Conservation (phyloP, 1,139 yeast genomes). For the Taphrina sp. region DNA sequence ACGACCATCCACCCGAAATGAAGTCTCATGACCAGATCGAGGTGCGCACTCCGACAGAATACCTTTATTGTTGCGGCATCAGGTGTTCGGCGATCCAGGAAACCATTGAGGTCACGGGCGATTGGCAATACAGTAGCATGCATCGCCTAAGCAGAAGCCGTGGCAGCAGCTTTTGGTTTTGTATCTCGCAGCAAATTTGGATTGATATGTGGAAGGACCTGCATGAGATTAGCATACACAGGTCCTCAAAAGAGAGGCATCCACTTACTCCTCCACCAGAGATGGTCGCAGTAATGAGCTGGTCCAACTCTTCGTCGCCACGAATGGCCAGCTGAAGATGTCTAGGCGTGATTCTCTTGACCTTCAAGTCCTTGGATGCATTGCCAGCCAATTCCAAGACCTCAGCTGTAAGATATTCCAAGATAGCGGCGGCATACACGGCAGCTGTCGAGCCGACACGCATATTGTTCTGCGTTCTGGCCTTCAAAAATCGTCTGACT, state of each 20-base stretch:
- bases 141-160: too few species aligned
- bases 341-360: conserved; percentile 98
- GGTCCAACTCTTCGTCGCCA: conserved; percentile 97
- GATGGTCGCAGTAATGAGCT: conserved; percentile 87
- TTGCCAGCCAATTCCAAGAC: conserved; percentile 98
- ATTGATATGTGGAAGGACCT: conserved; percentile 66
- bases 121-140: too few species aligned
- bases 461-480: conserved; percentile 84
- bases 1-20: conserved; percentile 3
- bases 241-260: too few species aligned
- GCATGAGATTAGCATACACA: too few species aligned
- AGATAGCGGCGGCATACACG: conserved; percentile 91
- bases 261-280: conserved; percentile 99
- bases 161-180: conserved; percentile 27
- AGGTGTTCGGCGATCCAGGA: too few species aligned
- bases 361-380: conserved; percentile 97
- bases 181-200: conserved; percentile 28
- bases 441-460: conserved; percentile 86
- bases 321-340: conserved; percentile 97
- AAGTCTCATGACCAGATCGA: too few species aligned
- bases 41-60: too few species aligned
- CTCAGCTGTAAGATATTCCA: conserved; percentile 97
- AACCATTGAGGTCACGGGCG: too few species aligned
- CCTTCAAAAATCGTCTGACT: conserved; percentile 91
- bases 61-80: too few species aligned